These are phyloP conservation scores for Fusarium sp. DNA, from an alignment of 2,329 filamentous ascomycete species.

Conservation along the genomic window DNA sequence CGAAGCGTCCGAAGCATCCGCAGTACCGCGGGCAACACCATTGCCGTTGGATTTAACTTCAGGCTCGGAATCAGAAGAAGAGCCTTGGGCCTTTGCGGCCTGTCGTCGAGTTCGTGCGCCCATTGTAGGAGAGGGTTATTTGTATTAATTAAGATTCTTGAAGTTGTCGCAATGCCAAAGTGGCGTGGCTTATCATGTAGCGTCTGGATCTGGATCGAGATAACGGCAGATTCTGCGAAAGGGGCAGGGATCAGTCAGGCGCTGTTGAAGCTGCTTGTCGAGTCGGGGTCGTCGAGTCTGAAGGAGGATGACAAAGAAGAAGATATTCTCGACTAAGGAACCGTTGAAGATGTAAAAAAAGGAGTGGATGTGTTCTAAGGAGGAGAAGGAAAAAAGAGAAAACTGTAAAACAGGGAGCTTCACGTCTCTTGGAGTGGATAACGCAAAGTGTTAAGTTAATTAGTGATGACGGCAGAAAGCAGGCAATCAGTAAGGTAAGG, in stretches of 20 bases:
- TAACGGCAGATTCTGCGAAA: slow-evolving; percentile 42
- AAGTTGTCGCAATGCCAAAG: slow-evolving; percentile 29
- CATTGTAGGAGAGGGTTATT: slow-evolving; percentile 48
- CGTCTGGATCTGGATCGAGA: slow-evolving; percentile 30
- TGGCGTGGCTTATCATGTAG: slow-evolving; percentile 43
- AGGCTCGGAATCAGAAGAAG: slow-evolving; percentile 49
- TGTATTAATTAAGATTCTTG: slow-evolving; percentile 16
- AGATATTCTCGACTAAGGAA: neutral
- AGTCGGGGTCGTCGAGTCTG: neutral
- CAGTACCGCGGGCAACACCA: slow-evolving; percentile 53
- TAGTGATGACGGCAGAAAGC: slow-evolving; percentile 37
- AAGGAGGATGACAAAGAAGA: slow-evolving; percentile 6
- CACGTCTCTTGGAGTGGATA: slow-evolving; percentile 11
- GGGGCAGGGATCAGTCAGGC: slow-evolving; percentile 41
- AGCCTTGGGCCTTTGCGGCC: slow-evolving; percentile 51
- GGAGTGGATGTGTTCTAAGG: slow-evolving; percentile 46
- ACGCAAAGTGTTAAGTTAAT: slow-evolving; percentile 18
- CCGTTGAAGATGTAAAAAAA: slow-evolving; percentile 28
- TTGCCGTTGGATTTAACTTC: slow-evolving; percentile 56
- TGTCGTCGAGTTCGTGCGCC: slow-evolving; percentile 55
- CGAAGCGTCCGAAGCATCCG: slow-evolving; percentile 53
- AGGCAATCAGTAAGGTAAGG: slow-evolving; percentile 2
- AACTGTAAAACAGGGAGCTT: slow-evolving; percentile 17
- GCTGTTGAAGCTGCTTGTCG: slow-evolving; percentile 37
- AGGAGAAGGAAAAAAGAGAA: slow-evolving; percentile 27